These are phyloP conservation scores for Colletotrichum shisoi DNA, from an alignment of 2,329 filamentous ascomycete species.

Conservation along the genomic window DNA sequence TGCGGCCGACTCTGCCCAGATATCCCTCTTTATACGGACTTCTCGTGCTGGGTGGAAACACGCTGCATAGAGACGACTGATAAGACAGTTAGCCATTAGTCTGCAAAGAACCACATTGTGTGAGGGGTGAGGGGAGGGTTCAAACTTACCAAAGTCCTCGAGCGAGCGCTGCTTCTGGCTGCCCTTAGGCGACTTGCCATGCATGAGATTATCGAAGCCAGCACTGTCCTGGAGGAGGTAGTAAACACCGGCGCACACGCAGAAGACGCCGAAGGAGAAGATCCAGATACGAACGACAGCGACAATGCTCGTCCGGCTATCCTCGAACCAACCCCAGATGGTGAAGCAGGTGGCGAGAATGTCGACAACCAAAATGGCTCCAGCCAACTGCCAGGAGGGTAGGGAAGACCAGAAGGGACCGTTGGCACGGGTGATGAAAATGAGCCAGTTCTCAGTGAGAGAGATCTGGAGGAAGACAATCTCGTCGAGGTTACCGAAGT, in stretches of 20 bases:
- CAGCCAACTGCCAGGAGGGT: conserved; percentile 83
- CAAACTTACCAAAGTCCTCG: conserved; percentile 73
- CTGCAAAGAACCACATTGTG: conserved; percentile 13
- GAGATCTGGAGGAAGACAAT: conserved; percentile 90
- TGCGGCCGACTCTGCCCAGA: conserved; percentile 16
- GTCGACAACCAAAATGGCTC: conserved; percentile 82
- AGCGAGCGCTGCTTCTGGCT: conserved; percentile 83
- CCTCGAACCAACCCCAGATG: conserved; percentile 82
- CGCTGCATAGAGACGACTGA: conserved; percentile 86
- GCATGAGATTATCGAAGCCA: conserved; percentile 91
- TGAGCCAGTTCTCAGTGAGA: conserved; percentile 93
- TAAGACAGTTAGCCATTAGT: conserved; percentile 57
- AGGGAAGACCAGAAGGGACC: conserved; percentile 91
- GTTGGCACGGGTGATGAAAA: conserved; percentile 94
- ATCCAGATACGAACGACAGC: conserved; percentile 89
- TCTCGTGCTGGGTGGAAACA: conserved; percentile 91
- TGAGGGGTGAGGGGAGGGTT: conserved; percentile 47
- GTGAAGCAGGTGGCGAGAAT: conserved; percentile 85
- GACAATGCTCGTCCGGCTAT: conserved; percentile 75
- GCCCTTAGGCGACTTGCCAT: conserved; percentile 84
- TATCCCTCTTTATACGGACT: conserved; percentile 68
- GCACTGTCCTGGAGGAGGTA: conserved; percentile 83
- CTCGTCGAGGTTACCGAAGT: conserved; percentile 81
- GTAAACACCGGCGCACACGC: conserved; percentile 75
- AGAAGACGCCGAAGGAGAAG: conserved; percentile 90